phyloP scores from a whole-genome alignment of 2,329 filamentous ascomycete species.

The Colletotrichum sp. region DNA sequence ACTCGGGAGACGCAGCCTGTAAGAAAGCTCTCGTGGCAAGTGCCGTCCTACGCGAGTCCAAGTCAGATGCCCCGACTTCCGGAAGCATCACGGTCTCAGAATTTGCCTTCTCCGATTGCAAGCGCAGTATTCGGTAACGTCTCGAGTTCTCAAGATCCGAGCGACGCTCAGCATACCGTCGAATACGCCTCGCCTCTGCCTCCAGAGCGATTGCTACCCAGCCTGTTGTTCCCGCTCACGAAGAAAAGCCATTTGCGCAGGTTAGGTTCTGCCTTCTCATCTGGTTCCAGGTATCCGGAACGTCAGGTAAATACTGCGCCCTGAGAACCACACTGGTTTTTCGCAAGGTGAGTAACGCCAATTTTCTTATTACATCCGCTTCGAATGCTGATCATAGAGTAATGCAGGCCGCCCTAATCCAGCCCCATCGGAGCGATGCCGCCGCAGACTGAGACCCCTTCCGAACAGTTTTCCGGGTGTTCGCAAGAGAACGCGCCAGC shows the following conservation, averaged over 20 bases:
- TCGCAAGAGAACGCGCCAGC: background rate
- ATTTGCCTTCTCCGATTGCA: background rate
- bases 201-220: background rate
- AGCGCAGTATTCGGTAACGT: background rate
- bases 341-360: background rate
- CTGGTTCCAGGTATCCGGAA: background rate
- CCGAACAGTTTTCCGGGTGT: background rate
- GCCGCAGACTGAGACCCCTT: background rate
- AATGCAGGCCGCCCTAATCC: background rate
- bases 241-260: background rate
- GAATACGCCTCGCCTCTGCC: background rate
- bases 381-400: background rate
- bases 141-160: background rate
- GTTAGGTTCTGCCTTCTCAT: background rate
- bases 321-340: too few species aligned
- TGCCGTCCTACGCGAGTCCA: background rate
- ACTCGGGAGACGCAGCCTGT: background rate
- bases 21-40: background rate
- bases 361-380: background rate
- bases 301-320: background rate
- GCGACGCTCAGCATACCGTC: background rate
- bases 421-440: background rate
- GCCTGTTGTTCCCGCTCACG: background rate
- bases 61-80: background rate
- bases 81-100: background rate